Conservation (phyloP, 768 basidiomycete genomes). For the Galerina marginata region DNA sequence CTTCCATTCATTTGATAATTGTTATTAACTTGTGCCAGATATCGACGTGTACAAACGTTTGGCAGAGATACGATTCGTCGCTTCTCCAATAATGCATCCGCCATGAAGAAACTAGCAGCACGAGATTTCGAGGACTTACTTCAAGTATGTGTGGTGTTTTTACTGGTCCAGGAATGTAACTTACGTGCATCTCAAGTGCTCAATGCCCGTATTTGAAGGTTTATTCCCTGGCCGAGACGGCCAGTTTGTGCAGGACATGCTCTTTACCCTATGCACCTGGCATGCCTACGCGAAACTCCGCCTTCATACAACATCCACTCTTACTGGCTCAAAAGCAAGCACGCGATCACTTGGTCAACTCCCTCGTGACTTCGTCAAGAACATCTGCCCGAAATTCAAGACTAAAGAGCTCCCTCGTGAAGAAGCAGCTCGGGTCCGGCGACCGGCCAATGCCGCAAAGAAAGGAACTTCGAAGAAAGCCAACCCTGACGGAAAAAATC, state of each 20-base stretch:
- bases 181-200: slow-evolving; percentile 22
- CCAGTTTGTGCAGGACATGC: slow-evolving; percentile 25
- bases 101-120: too few relatives aligned
- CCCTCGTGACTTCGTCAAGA: slow-evolving; percentile 12
- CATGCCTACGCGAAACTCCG: slow-evolving; percentile 39
- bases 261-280: slow-evolving; percentile 37
- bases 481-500: not conserved
- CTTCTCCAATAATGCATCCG: too few relatives aligned
- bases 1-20: not conserved
- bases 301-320: slow-evolving; percentile 39
- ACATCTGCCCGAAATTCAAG: slow-evolving; percentile 10
- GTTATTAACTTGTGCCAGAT: not conserved
- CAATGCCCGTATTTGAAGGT: slow-evolving; percentile 38
- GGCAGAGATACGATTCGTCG: too few relatives aligned
- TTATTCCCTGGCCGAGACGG: slow-evolving; percentile 36
- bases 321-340: slow-evolving; percentile 23
- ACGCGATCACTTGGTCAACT: slow-evolving; percentile 15
- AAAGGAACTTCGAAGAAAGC: slow-evolving; percentile 20
- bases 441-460: slow-evolving; percentile 5
- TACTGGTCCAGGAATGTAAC: too few relatives aligned
- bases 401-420: slow-evolving; percentile 17
- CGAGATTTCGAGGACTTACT: too few relatives aligned
- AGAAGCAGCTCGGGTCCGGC: slow-evolving; percentile 2
- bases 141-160: too few relatives aligned
- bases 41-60: too few relatives aligned